Base-by-base conservation (phyloP, 139 green algal species). In the Chlamydomonas urium region DNA sequence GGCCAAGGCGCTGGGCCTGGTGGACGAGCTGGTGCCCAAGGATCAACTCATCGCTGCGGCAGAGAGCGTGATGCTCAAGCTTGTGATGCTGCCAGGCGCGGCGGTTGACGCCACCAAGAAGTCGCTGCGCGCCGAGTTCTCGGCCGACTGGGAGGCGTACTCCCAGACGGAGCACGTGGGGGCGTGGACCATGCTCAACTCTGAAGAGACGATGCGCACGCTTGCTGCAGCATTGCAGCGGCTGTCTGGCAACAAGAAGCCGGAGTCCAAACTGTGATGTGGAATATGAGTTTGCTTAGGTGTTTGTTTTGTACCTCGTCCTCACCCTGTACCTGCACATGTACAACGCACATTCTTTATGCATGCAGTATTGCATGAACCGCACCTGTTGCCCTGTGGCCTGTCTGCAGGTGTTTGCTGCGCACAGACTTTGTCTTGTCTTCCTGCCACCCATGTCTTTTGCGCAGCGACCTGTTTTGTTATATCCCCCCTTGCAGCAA, bases 1-100 rank as follows among this genome's bases (percentile, higher is more conserved):
- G 66, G 90, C 90, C 0, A 63, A 86, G 53, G 34, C 65, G 38
- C 29, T 94, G 31, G 90, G 90, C 0, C 66, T 97, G 4, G 77
- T 97, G 0, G 86, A 96, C 66, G 80, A 88, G 29, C 36, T 96
- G 0, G 87, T 89, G 4, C 2, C 78, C 1, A 81, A 81, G 26
- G 76, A 79, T 0, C 34, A 86, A 45, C 74, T 96, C 45, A 32
- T 88, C 34, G 37, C 59, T 0, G 61, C 75, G 0, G 89, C 90
- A 1, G 66, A 90, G 67, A 67, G 60, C 5, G 72, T 75, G n/a
- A 79, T 87, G 72, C 47, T 71, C 17, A 4, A 76, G 45, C 63
- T 84, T 31, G 74, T 89, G 17, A 81, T 76, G 72, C 36, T 81
- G 26, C 78, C 82, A 5, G 19, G 47, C 5, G 38, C 26, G 32